Conservation (phyloP, 306 rosid species). For the Fragaria iinumae region DNA sequence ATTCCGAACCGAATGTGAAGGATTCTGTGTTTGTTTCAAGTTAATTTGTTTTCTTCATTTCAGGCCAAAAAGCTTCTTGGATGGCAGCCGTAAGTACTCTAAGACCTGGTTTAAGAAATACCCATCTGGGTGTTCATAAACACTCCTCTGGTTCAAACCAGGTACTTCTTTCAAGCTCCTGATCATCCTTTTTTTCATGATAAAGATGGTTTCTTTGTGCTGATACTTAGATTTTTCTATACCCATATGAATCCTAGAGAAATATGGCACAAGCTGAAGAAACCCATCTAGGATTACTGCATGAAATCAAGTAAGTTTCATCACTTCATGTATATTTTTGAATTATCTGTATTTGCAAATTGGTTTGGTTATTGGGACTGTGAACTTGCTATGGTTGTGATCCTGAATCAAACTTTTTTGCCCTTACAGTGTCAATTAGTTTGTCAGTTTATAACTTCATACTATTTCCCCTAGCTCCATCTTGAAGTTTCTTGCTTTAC, state of each 20-base stretch:
- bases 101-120: constrained; percentile 16
- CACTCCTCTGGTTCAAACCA: constrained; percentile 28
- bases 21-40: not conserved
- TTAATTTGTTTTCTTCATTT: not conserved
- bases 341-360: not conserved
- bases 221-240: not conserved
- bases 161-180: constrained; percentile 36
- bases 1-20: too few species aligned
- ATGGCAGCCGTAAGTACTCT: constrained; percentile 35
- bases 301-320: constrained; percentile 47
- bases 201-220: not conserved
- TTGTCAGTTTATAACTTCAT: not conserved
- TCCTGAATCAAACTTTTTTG: not conserved
- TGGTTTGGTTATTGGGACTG: not conserved
- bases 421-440: not conserved
- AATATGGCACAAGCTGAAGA: constrained; percentile 29
- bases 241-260: constrained; percentile 22
- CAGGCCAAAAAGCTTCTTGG: constrained; percentile 52
- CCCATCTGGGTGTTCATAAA: constrained; percentile 28
- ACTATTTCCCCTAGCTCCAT: not conserved
- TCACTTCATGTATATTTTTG: not conserved
- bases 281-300: constrained; percentile 28
- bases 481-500: not conserved
- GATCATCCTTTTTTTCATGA: not conserved
- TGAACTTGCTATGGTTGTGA: not conserved